A percentile compares a stretch with the other conserved stretches of the same genome.
Conservation (phyloP, 2,329 filamentous ascomycete genomes). For the Phoma herbarum region DNA sequence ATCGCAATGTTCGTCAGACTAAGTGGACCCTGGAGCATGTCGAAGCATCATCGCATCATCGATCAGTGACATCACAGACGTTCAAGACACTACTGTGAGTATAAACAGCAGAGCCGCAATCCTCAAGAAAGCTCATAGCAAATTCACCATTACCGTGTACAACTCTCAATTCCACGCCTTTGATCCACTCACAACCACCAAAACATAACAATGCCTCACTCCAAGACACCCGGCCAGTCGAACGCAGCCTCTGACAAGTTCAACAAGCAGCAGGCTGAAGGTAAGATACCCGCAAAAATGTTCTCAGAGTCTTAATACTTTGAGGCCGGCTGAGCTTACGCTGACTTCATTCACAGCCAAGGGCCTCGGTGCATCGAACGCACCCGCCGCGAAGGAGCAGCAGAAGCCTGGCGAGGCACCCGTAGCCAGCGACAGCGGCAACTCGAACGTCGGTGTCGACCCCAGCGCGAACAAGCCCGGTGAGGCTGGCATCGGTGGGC, state of each 20-base stretch:
- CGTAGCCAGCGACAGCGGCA: conserved; percentile 29
- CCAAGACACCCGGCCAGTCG: conserved; percentile 31
- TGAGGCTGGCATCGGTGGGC: conserved; percentile 30
- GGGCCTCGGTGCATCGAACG: conserved; percentile 30
- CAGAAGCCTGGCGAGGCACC: conserved; percentile 26
- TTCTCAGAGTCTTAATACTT: background rate
- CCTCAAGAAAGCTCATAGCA: background rate
- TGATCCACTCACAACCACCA: background rate
- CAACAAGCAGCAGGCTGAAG: conserved; percentile 30
- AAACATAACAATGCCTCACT: conserved; percentile 25
- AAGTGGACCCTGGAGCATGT: conserved; percentile 14
- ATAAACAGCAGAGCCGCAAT: conserved; percentile 12
- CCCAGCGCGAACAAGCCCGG: conserved; percentile 29
- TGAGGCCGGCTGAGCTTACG: background rate
- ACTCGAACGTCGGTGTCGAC: conserved; percentile 30
- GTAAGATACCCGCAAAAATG: conserved; percentile 6
- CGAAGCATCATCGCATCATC: conserved; percentile 13
- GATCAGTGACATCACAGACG: conserved; percentile 13
- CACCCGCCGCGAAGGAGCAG: conserved; percentile 27
- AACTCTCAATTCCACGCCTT: background rate
- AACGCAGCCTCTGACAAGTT: conserved; percentile 31
- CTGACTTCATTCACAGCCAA: conserved; percentile 19
- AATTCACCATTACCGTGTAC: background rate
- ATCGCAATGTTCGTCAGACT: conserved; percentile 10
- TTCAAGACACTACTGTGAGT: background rate